Percentiles rank a stretch among this genome's conserved stretches.
Conservation (phyloP, 2,329 filamentous ascomycete genomes). For the Claviceps citrina region DNA sequence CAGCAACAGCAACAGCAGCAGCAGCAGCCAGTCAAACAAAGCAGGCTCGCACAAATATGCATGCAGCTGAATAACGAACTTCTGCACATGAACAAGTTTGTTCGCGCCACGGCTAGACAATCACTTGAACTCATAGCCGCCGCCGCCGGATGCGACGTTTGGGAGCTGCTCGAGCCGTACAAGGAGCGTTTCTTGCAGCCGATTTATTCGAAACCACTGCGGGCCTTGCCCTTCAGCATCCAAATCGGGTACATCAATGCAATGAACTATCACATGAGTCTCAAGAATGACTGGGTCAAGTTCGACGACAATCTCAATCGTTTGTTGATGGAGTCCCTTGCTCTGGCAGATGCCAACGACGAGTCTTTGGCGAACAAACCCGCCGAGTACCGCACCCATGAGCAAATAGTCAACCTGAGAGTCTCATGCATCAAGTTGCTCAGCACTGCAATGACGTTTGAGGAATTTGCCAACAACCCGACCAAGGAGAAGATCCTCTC, state of each 20-base stretch:
- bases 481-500: conserved; percentile 63
- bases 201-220: conserved; percentile 87
- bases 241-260: conserved; percentile 98
- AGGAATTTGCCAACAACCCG: conserved; percentile 67
- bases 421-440: conserved; percentile 89
- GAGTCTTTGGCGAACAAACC: conserved; percentile 87
- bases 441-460: conserved; percentile 83
- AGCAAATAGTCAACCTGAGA: conserved; percentile 78
- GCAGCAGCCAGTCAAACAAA: conserved; percentile 30
- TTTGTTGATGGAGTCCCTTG: conserved; percentile 82
- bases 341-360: conserved; percentile 85
- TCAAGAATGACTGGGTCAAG: conserved; percentile 76
- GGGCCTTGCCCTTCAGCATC: conserved; percentile 81
- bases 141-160: conserved; percentile 61
- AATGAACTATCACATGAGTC: conserved; percentile 81
- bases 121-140: conserved; percentile 70
- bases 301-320: conserved; percentile 88
- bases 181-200: conserved; percentile 80
- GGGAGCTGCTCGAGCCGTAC: conserved; percentile 77
- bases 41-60: conserved; percentile 62
- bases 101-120: conserved; percentile 71
- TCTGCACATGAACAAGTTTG: conserved; percentile 89
- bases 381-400: conserved; percentile 85
- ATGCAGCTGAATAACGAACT: conserved; percentile 76
- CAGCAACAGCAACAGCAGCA: conserved; percentile 23